Conservation (phyloP, 108 stramenopile genomes). For the Nitzschia sp. region DNA sequence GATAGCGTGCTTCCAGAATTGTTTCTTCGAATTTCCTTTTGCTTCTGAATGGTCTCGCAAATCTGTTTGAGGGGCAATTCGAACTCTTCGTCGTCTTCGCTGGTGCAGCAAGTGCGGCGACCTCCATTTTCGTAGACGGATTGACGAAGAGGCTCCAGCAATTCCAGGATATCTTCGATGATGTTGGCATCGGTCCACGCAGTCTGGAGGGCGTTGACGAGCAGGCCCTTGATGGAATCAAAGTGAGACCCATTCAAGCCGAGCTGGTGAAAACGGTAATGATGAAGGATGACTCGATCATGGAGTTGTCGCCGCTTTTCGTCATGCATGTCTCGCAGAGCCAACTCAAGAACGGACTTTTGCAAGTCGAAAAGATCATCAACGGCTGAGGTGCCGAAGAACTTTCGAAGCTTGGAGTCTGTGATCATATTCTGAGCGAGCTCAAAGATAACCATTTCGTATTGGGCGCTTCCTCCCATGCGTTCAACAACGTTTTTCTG, state of each 20-base stretch:
- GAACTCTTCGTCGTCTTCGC: constrained; percentile 4
- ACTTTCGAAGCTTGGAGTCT: background rate
- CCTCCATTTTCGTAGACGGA: background rate
- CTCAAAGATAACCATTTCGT: background rate
- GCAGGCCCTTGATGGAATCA: background rate
- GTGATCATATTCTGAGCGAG: background rate
- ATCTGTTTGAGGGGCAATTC: background rate
- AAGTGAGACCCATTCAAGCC: constrained; percentile 2
- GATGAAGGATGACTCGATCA: background rate
- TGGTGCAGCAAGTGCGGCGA: background rate
- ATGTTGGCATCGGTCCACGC: background rate
- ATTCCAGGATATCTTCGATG: constrained; percentile 2
- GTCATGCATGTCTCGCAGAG: background rate
- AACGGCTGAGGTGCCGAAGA: background rate
- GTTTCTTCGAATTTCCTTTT: background rate
- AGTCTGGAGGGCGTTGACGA: background rate
- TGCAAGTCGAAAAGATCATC: constrained; percentile 5
- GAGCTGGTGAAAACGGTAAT: background rate
- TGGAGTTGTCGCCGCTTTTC: background rate
- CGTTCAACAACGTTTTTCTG: constrained; percentile 7
- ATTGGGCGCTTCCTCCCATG: background rate
- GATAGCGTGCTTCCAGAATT: background rate
- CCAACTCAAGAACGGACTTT: background rate
- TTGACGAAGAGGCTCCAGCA: background rate
- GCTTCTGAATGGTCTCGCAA: background rate